Evolutionary conservation across 2,329 filamentous ascomycete species (phyloP), one percentile per base, ranked within the genome.

Genomic region (Colletotrichum zoysiae): DNA sequence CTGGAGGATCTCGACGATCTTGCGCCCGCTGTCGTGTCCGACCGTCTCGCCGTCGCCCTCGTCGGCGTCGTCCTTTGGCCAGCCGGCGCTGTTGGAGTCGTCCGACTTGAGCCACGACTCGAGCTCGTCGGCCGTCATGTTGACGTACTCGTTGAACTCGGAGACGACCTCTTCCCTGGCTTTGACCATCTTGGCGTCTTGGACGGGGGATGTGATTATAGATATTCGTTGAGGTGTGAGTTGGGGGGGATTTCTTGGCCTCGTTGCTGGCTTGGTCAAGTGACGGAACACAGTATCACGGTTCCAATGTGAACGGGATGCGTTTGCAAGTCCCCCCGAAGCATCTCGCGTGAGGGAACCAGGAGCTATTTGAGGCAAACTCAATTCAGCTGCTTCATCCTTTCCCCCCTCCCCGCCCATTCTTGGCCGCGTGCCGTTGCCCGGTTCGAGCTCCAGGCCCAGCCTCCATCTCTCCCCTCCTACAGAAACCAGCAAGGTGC

Each of bases 121-220:
- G 20, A 92, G 84, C 74, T 92, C 89, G 1, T 83, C 78, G 1
- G 89, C 82, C 14, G 84, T 86, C 90, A 92, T 92, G 79, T 92
- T 92, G 78, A 92, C 89, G 58, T 91, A 80, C 50, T 88, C 84
- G 73, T 92, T 91, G 83, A 91, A 92, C 77, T 92, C 89, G 61
- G 86, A 85, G 73, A 81, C 77, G 50, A 81, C 78, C 42, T 79
- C 77, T 2, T 78, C 75, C 53, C 74, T 67, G 71, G 75, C 74
- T 71, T 79, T 79, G 38, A 55, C 50, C 68, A 77, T 76, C 16
- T 62, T 74, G 46, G 38, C 53, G 40, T 9, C 1, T 20, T 14
- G 8, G 16, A 42, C 14, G 46, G n/a, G 20, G 18, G 5, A 3
- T 35, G 3, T n/a, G 30, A 11, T 7, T 48, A 0, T 48, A 23